phyloP scores from a whole-genome alignment of 805 yeast genomes.

The Pichia kluyveri region DNA sequence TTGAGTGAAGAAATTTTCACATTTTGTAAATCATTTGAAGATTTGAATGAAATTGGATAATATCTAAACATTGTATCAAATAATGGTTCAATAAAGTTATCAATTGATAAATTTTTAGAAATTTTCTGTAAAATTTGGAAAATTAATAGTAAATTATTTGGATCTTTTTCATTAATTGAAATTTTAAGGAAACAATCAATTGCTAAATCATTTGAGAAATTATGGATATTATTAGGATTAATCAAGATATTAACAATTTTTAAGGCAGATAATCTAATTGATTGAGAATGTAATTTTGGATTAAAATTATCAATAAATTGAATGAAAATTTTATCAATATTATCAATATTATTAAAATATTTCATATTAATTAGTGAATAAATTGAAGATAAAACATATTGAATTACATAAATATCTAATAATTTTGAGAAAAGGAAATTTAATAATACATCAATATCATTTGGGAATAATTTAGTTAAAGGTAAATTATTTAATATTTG shows the following conservation, averaged over 20 bases:
- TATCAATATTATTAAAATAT: slow-evolving; percentile 32
- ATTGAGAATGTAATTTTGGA: slow-evolving; percentile 51
- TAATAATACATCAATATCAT: slow-evolving; percentile 40
- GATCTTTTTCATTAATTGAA: slow-evolving; percentile 90
- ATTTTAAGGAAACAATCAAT: slow-evolving; percentile 54
- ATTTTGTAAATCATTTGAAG: slow-evolving; percentile 86
- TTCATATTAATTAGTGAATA: slow-evolving; percentile 41
- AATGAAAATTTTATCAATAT: slow-evolving; percentile 30
- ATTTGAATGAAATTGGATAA: slow-evolving; percentile 91
- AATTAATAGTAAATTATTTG: slow-evolving; percentile 69
- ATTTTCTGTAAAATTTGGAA: slow-evolving; percentile 48
- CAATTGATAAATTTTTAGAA: slow-evolving; percentile 32
- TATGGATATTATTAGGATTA: slow-evolving; percentile 4
- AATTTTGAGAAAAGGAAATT: slow-evolving; percentile 59
- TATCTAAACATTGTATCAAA: slow-evolving; percentile 90
- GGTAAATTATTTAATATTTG: slow-evolving; percentile 25
- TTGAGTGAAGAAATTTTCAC: slow-evolving; percentile 72
- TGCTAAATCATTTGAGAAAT: slow-evolving; percentile 30
- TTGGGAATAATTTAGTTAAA: slow-evolving; percentile 23
- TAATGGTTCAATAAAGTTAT: slow-evolving; percentile 48
- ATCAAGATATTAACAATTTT: slow-evolving; percentile 33
- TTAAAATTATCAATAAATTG: slow-evolving; percentile 35
- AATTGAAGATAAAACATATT: slow-evolving; percentile 47
- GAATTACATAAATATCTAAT: slow-evolving; percentile 50
- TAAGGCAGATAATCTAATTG: slow-evolving; percentile 54